phyloP scores from a whole-genome alignment of 306 rosid species.

The Glycine soja region DNA sequence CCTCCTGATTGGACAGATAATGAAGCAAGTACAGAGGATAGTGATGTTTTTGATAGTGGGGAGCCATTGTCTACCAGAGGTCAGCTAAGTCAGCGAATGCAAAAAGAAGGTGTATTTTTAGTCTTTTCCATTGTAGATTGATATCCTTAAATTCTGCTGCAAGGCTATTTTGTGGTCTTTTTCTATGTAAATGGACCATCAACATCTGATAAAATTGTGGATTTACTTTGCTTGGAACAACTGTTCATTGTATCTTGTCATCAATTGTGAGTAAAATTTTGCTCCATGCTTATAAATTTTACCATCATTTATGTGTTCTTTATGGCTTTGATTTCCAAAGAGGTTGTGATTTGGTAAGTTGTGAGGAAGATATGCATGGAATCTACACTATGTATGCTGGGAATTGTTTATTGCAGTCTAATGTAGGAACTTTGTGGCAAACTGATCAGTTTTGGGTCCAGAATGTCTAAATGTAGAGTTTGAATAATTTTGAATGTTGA shows the following conservation, averaged over 20 bases:
- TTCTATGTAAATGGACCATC: constrained; percentile 22
- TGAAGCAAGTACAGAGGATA: constrained; percentile 62
- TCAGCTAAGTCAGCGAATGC: constrained; percentile 93
- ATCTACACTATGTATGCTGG: background rate
- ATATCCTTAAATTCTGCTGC: constrained; percentile 41
- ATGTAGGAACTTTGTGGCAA: background rate
- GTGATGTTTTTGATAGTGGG: constrained; percentile 56
- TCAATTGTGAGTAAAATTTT: constrained; percentile 1
- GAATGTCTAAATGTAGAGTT: background rate
- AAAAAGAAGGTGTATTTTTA: constrained; percentile 78
- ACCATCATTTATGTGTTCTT: constrained; percentile 20
- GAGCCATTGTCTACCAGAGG: constrained; percentile 68
- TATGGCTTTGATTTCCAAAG: constrained; percentile 29
- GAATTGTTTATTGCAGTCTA: constrained; percentile 4
- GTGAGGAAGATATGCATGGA: constrained; percentile 22
- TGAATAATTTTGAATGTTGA: background rate
- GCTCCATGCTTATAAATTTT: constrained; percentile 19
- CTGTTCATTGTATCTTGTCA: constrained; percentile 41
- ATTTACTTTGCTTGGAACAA: constrained; percentile 33
- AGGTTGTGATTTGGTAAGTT: constrained; percentile 16
- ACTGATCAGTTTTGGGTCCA: constrained; percentile 21
- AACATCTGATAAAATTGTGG: constrained; percentile 13
- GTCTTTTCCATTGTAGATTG: constrained; percentile 42
- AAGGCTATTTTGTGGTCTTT: background rate
- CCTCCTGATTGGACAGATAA: constrained; percentile 97